These are phyloP conservation scores for Sclerotinia spermophila DNA, from an alignment of 2,329 filamentous ascomycete species.

Conservation along the genomic window DNA sequence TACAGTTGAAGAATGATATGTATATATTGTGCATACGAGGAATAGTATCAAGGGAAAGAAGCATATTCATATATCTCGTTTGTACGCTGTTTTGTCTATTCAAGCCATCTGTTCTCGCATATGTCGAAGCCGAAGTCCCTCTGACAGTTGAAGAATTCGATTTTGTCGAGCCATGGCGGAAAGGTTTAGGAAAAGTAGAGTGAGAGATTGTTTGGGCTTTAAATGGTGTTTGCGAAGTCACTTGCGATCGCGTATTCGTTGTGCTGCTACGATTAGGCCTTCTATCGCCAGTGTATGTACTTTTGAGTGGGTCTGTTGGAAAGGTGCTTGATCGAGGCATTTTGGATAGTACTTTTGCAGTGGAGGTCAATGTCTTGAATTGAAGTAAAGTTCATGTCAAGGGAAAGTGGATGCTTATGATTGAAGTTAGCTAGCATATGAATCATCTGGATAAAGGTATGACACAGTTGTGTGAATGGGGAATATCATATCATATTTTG, in stretches of 20 bases:
- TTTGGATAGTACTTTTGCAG: not conserved
- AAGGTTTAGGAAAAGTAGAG: not conserved
- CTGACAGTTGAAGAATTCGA: not conserved
- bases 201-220: not conserved
- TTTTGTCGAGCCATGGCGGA: not conserved
- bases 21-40: constrained; percentile 34
- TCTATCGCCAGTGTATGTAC: constrained; percentile 19
- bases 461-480: not conserved
- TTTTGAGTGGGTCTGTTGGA: constrained; percentile 19
- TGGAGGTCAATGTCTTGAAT: not conserved
- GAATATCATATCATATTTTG: not conserved
- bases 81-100: constrained; percentile 29
- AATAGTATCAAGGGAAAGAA: constrained; percentile 33
- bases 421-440: not conserved
- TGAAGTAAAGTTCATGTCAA: not conserved
- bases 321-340: constrained; percentile 26
- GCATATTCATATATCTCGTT: constrained; percentile 34
- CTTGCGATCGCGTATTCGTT: not conserved
- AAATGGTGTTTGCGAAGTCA: not conserved
- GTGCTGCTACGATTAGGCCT: not conserved
- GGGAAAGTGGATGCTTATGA: not conserved
- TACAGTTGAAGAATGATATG: constrained; percentile 33
- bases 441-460: not conserved
- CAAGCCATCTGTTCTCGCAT: not conserved
- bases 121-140: not conserved